Base-by-base conservation (phyloP, 495 filamentous ascomycete genomes). In the Aspergillus nanangensis region DNA sequence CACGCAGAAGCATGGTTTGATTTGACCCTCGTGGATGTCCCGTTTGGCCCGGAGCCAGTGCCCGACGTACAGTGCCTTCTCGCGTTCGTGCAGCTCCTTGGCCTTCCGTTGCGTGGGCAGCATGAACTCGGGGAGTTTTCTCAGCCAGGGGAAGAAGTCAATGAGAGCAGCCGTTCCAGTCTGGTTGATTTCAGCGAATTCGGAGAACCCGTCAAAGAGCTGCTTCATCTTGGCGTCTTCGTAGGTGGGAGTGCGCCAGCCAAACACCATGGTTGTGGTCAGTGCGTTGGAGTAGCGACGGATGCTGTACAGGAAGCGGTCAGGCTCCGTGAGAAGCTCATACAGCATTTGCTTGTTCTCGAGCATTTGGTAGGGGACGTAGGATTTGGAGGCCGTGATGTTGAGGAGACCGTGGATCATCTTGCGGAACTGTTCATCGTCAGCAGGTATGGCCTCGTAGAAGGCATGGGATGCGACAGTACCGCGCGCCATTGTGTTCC, bases 191-290 rank as follows among this genome's bases (percentile, higher is more conserved):
- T 37, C 54, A 31, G 69, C 62, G 35, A 75, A 80, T 38, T 77
- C 60, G 31, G 56, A 59, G 45, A 79, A 75, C n/a, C 71, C 70
- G 29, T 77, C 62, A 47, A 77, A 79, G 5, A 80, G 61, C 48
- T 78, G 75, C 53, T 62, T 60, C 53, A 80, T 61, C 33, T 75
- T 76, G 11, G 63, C 47, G 43, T 81, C 75, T 13, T 80, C 66
- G 44, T 69, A 69, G 4, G 59, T 66, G 0, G 66, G 51, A 4
- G 69, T 71, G 11, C 77, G 67, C 58, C 67, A 79, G 27, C 77
- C 77, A 45, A 73, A 81, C 5, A 77, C 62, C 72, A 80, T 79
- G 19, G 68, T 73, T 7, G 76, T 80, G 4, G 74, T 74, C n/a
- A 80, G 57, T 4, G 76, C 66, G 47, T 73, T 75, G 15, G 75